Base-by-base conservation (phyloP, 495 filamentous ascomycete species). In the Xylona heveae region DNA sequence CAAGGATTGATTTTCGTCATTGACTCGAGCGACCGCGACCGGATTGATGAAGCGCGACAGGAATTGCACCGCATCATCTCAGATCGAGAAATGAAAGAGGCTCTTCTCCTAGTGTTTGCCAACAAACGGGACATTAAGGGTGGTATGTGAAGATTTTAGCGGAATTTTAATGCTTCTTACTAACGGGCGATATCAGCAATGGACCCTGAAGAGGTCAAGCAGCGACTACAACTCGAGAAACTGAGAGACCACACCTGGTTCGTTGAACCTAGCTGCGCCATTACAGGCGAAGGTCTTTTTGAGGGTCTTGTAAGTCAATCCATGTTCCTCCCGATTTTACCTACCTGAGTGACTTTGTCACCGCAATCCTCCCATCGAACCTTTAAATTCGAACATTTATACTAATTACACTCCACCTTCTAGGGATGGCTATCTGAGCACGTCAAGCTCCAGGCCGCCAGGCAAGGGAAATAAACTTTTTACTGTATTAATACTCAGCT, bases 1-100 rank as follows among this genome's bases (percentile, higher is more conserved):
- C 88, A 97, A 64, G 88, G 82, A 24, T 65, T 97, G 32, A 90
- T 97, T 53, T 97, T 95, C 59, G 88, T 97, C 34, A 77, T 97
- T 42, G 88, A 97, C 51, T 90, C 80, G 25, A 76, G 71, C 40
- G 88, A 97, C 49, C 74, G 71, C 16, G 66, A 66, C 24, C 69
- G 88, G 24, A 74, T 97, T 52, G 76, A 85, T 19, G 88, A 97
- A 53, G 90, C 88, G 26, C 66, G 70, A 39, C 76, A 71, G 30
- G 88, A 97, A 47, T 59, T 97, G 21, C 77, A 91, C 46, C 78
- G 83, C 42, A 94, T 97, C 46, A 91, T 97, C 50, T 78, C 84
- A 45, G 88, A 97, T 47, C 66, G 83, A 28, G 88, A 97, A 66
- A 95, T 97, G 88, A 88, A 84, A 56, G 88, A 97, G 49, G 79